phyloP scores from a whole-genome alignment of 768 basidiomycete genomes.

The Clitopilus hobsonii region DNA sequence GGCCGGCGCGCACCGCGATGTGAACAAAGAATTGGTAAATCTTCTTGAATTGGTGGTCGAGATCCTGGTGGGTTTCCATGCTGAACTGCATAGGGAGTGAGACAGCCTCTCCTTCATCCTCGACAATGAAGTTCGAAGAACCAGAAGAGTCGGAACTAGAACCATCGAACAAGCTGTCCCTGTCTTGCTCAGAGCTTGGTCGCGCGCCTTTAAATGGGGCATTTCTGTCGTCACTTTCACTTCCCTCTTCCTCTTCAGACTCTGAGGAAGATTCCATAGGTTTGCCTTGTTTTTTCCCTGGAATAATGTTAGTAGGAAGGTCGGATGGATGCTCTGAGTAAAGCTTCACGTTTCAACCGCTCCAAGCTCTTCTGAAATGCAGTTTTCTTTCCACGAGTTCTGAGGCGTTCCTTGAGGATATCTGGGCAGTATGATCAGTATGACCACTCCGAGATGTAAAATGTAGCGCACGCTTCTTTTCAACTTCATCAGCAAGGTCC shows the following conservation, averaged over 20 bases:
- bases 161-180: slow-evolving; percentile 30
- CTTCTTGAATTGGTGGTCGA: slow-evolving; percentile 79
- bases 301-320: not conserved
- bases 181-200: slow-evolving; percentile 27
- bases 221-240: slow-evolving; percentile 18
- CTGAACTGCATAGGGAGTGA: slow-evolving; percentile 77
- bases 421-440: slow-evolving; percentile 28
- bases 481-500: slow-evolving; percentile 40
- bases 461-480: slow-evolving; percentile 44
- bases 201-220: slow-evolving; percentile 43
- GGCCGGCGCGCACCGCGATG: slow-evolving; percentile 56
- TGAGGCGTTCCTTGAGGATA: slow-evolving; percentile 61
- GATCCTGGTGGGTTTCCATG: slow-evolving; percentile 72
- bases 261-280: slow-evolving; percentile 25
- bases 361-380: slow-evolving; percentile 61
- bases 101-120: slow-evolving; percentile 47
- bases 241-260: slow-evolving; percentile 18
- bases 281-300: slow-evolving; percentile 42
- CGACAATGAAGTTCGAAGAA: slow-evolving; percentile 53
- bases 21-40: slow-evolving; percentile 87
- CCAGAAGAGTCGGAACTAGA: slow-evolving; percentile 36
- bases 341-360: slow-evolving; percentile 53
- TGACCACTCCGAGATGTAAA: not conserved
- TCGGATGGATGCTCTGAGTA: not conserved
- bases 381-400: slow-evolving; percentile 54